Evolutionary conservation across 1,284 basidiomycete genomes (phyloP).

Genomic region (Ganoderma lucidum): DNA sequence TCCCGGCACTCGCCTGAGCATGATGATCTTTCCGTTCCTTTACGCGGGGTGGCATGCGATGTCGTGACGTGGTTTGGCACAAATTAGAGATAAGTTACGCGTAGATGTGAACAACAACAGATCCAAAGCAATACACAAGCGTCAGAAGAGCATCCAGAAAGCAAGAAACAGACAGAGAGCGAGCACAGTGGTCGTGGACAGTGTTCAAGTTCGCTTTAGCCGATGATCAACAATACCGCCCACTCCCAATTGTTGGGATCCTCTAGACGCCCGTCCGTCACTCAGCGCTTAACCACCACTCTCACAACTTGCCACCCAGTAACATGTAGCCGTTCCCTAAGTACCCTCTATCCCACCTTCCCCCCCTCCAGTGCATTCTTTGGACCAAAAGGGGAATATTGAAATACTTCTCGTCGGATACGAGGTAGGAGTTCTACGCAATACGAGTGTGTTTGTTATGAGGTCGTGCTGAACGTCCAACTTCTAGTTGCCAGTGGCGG

Average conservation of each 20-base stretch:
- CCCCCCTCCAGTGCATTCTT: no score
- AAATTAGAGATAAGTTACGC: constrained; percentile 20
- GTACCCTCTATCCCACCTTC: no score
- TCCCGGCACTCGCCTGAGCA: not conserved
- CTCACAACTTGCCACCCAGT: no score
- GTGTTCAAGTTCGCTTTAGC: not conserved
- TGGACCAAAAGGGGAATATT: no score
- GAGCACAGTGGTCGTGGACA: not conserved
- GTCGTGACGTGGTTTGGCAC: not conserved
- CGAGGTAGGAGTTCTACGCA: no score
- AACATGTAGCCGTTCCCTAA: no score
- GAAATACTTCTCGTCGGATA: no score
- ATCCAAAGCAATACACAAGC: constrained; percentile 9
- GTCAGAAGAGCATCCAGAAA: constrained; percentile 23
- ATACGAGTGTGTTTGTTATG: no score
- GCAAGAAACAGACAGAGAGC: constrained; percentile 12
- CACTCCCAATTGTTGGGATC: not conserved
- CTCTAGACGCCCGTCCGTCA: not conserved
- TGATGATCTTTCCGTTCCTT: constrained; percentile 4
- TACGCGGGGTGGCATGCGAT: constrained; percentile 14
- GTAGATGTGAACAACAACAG: constrained; percentile 5
- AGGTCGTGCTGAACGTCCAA: no score
- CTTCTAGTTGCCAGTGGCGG: no score
- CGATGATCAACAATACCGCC: not conserved
- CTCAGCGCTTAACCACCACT: not conserved